These are phyloP conservation scores for Chlorella sorokiniana DNA, from an alignment of 139 green algal genomes.

Conservation along the genomic window DNA sequence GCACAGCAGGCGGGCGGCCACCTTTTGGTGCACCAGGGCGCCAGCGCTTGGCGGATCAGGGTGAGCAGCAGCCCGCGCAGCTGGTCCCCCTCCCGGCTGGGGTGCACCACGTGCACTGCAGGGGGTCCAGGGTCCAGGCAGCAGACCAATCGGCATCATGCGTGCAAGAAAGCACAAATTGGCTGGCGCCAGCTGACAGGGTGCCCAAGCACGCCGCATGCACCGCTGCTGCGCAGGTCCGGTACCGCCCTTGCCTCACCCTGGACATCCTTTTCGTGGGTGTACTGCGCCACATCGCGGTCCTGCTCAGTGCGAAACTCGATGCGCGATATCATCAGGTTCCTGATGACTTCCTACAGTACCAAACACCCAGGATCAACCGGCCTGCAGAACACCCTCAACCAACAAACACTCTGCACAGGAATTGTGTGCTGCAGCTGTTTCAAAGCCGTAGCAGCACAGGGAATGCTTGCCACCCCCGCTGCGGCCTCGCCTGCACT, in stretches of 20 bases:
- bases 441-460: no score
- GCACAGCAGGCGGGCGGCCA: not conserved
- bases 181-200: not conserved
- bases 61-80: slow-evolving; percentile 27
- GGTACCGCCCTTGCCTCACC: not conserved
- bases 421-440: no score
- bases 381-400: no score
- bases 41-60: slow-evolving; percentile 35
- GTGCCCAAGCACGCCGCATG: not conserved
- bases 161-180: not conserved
- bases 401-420: no score
- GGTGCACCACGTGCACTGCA: slow-evolving; percentile 33
- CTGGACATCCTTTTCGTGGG: not conserved
- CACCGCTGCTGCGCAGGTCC: not conserved
- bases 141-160: not conserved
- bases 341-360: slow-evolving; percentile 78
- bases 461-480: no score
- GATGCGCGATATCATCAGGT: slow-evolving; percentile 75
- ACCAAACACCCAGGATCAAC: no score
- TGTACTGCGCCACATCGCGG: slow-evolving; percentile 22
- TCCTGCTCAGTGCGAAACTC: slow-evolving; percentile 84
- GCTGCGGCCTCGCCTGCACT: slow-evolving; percentile 55
- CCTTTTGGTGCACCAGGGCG: slow-evolving; percentile 16
- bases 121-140: not conserved
- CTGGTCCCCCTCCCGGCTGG: slow-evolving; percentile 41